Base-by-base conservation (phyloP, 2,329 filamentous ascomycete species). In the Trichoderma oligosporum region DNA sequence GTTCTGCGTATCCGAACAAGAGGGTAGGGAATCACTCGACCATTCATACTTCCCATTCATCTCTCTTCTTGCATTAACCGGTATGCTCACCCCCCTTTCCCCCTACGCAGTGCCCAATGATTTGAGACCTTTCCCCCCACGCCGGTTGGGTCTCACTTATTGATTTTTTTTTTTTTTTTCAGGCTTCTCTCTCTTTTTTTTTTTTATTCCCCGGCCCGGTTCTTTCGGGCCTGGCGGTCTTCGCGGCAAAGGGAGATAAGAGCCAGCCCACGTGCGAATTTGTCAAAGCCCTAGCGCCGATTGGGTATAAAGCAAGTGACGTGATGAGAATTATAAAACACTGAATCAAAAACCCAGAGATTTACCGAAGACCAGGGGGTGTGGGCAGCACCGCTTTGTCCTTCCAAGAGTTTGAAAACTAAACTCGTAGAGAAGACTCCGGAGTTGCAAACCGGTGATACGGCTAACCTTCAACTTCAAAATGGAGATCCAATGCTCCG, bases 171-270 rank as follows among this genome's bases (percentile, higher is more conserved):
- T 11, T 22, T 55, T 29, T 54, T 20, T 27, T 44, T 16, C 12
- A 20, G 16, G 20, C n/a, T 38, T 12, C 16, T 38, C n/a, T n/a
- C n/a, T n/a, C n/a, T n/a, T 14, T 38, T n/a, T 35, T 33, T 4
- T 36, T 27, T 18, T 25, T 27, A 18, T 51, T 38, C 14, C 22
- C 20, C 29, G 24, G 51, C 31, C 45, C 54, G 54, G 54, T 57
- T 51, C 54, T 42, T 36, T 57, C 53, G 53, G 55, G 14, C 25
- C 44, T 56, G 49, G 57, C 57, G 57, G 57, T 46, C 52, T 44
- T 59, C 57, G 57, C 57, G 49, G 57, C 52, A 59, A 59, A 49
- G 29, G n/a, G 36, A 56, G 44, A 59, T 49, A 47, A 58, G 47
- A 58, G 18, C 57, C 52, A 38, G 33, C 57, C 52, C 57, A 56